These are phyloP conservation scores for Hippophae tibetana DNA, from an alignment of 306 rosid species.

Conservation along the genomic window DNA sequence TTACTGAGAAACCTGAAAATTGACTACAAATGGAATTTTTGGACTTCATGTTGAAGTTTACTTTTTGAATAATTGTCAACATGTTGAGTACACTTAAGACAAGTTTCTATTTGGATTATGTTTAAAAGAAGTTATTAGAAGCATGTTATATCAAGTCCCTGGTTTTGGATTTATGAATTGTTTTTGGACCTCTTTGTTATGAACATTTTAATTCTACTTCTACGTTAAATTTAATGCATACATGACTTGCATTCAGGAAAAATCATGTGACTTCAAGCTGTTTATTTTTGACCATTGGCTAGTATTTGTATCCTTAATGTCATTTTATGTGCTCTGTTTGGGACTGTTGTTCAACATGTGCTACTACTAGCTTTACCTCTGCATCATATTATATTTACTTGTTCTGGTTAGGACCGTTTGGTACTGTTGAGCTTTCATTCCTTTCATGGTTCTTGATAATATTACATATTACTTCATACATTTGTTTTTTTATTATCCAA, in stretches of 20 bases:
- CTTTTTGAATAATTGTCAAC: conserved; percentile 13
- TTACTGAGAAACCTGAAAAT: conserved; percentile 18
- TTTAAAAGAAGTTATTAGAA: not conserved
- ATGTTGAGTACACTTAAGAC: not conserved
- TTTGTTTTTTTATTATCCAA: too few species aligned
- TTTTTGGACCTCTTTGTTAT: not conserved
- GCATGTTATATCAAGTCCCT: not conserved
- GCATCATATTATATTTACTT: too few species aligned
- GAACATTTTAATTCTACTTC: too few species aligned
- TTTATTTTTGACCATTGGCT: too few species aligned
- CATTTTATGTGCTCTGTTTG: not conserved
- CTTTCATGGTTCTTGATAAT: too few species aligned
- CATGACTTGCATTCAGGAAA: not conserved
- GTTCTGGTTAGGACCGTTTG: too few species aligned
- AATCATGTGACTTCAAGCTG: too few species aligned
- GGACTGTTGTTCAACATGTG: too few species aligned
- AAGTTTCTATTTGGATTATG: not conserved
- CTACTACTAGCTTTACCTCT: too few species aligned
- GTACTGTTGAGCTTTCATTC: too few species aligned
- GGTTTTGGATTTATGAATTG: not conserved
- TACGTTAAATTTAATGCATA: too few species aligned
- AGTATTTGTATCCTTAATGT: not conserved
- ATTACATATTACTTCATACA: too few species aligned
- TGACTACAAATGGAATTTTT: conserved; percentile 15
- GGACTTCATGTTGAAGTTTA: not conserved